Conservation (phyloP, 2,329 filamentous ascomycete species). For the Penicillium sp. region DNA sequence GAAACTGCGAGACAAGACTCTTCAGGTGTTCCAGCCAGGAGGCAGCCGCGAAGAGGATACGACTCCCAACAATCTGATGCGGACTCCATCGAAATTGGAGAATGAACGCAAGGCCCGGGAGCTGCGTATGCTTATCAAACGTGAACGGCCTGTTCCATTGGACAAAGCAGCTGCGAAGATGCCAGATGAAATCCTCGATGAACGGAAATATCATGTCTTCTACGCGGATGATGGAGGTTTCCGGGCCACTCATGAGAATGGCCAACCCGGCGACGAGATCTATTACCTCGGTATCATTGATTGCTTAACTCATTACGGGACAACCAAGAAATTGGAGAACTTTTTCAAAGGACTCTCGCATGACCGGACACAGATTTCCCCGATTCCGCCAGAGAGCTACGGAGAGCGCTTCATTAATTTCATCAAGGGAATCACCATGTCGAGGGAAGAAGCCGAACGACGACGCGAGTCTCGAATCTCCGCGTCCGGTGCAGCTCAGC, state of each 20-base stretch:
- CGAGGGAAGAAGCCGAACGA: constrained; percentile 68
- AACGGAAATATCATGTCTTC: constrained; percentile 70
- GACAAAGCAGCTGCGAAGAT: constrained; percentile 72
- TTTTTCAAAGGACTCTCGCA: constrained; percentile 90
- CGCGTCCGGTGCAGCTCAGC: constrained; percentile 10
- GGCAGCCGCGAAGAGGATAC: constrained; percentile 59
- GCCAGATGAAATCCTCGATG: constrained; percentile 77
- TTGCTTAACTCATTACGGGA: constrained; percentile 90
- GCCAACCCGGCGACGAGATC: constrained; percentile 75
- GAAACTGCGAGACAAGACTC: constrained; percentile 77
- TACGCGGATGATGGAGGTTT: constrained; percentile 92
- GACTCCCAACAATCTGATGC: constrained; percentile 59
- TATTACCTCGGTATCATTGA: constrained; percentile 99
- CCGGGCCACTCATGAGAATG: constrained; percentile 82
- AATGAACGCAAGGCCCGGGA: constrained; percentile 84
- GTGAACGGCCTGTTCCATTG: constrained; percentile 87
- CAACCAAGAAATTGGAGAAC: constrained; percentile 88
- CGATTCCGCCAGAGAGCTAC: constrained; percentile 80
- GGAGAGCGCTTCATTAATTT: constrained; percentile 91
- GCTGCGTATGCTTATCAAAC: constrained; percentile 81
- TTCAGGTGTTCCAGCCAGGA: constrained; percentile 88
- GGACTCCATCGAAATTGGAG: constrained; percentile 89
- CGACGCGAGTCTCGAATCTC: constrained; percentile 24
- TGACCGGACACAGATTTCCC: constrained; percentile 80
- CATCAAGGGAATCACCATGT: constrained; percentile 83